A percentile compares a stretch with the other conserved stretches of the same genome.
Evolutionary conservation across 345 rosid genomes (phyloP).

Genomic region (Euphorbia pulcherrima): DNA sequence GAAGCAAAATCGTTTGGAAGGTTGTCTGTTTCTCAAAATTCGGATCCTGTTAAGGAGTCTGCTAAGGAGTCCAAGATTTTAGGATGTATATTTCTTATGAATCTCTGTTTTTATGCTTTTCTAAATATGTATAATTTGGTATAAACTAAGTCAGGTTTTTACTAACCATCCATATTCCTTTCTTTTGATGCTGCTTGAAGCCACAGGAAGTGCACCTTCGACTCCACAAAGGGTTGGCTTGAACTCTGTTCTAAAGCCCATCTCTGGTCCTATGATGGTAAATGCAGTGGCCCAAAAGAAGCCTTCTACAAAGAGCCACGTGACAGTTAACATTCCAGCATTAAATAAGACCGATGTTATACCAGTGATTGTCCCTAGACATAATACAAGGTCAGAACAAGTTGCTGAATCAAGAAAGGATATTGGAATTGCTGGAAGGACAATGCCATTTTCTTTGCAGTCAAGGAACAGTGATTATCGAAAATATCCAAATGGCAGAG

Average conservation of each 20-base stretch:
- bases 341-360: conserved; percentile 59
- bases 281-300: conserved; percentile 53
- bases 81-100: conserved; percentile 46
- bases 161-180: conserved; percentile 22
- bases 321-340: conserved; percentile 41
- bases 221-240: conserved; percentile 74
- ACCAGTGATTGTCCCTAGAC: conserved; percentile 86
- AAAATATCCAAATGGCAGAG: conserved; percentile 55
- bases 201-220: conserved; percentile 67
- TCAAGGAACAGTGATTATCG: conserved; percentile 57
- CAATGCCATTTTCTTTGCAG: conserved; percentile 97
- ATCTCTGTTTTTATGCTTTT: conserved; percentile 15
- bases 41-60: conserved; percentile 45
- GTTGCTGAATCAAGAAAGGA: conserved; percentile 71
- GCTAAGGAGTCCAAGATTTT: conserved; percentile 55
- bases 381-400: conserved; percentile 54
- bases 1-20: conserved; percentile 81
- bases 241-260: conserved; percentile 42
- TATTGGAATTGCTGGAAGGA: conserved; percentile 67
- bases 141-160: not conserved
- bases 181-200: conserved; percentile 49
- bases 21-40: conserved; percentile 76
- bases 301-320: conserved; percentile 44
- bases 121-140: conserved; percentile 8
- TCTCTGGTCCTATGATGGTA: conserved; percentile 36